Conservation (phyloP, 805 yeast genomes). For the Pichia nanzhaoensis region DNA sequence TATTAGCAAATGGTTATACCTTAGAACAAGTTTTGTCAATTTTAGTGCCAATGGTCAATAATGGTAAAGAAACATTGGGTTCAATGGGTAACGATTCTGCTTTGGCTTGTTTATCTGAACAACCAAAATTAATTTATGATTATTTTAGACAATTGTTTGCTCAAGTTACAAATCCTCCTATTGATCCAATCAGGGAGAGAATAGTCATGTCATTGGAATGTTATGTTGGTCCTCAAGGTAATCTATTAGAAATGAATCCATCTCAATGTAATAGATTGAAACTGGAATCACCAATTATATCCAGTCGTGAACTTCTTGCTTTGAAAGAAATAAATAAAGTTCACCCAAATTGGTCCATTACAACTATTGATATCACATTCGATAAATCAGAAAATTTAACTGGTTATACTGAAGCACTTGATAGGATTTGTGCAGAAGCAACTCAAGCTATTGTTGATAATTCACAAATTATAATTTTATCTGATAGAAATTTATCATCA, state of each 20-base stretch:
- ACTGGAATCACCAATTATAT: constrained; percentile 75
- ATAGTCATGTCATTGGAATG: constrained; percentile 97
- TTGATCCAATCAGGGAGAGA: constrained; percentile 94
- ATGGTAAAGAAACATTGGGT: constrained; percentile 91
- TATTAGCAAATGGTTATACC: constrained; percentile 88
- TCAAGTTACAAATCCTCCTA: constrained; percentile 98
- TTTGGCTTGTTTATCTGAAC: constrained; percentile 87
- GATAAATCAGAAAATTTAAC: constrained; percentile 72
- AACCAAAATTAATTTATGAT: constrained; percentile 85
- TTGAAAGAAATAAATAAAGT: constrained; percentile 63
- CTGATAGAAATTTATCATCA: constrained; percentile 59
- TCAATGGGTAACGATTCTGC: constrained; percentile 99
- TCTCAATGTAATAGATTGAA: constrained; percentile 85
- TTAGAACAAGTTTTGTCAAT: constrained; percentile 81
- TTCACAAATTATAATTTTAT: constrained; percentile 66
- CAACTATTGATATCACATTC: constrained; percentile 83
- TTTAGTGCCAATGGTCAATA: constrained; percentile 87
- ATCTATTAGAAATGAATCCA: constrained; percentile 86
- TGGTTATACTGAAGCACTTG: constrained; percentile 81
- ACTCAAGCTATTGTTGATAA: constrained; percentile 74
- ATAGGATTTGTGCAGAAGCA: constrained; percentile 81
- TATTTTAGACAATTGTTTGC: constrained; percentile 96
- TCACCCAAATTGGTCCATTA: constrained; percentile 82
- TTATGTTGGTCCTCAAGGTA: constrained; percentile 98
- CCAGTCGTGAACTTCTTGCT: constrained; percentile 68